Base-by-base conservation (phyloP, 139 green algal genomes). In the Chlamydomonas sp. region DNA sequence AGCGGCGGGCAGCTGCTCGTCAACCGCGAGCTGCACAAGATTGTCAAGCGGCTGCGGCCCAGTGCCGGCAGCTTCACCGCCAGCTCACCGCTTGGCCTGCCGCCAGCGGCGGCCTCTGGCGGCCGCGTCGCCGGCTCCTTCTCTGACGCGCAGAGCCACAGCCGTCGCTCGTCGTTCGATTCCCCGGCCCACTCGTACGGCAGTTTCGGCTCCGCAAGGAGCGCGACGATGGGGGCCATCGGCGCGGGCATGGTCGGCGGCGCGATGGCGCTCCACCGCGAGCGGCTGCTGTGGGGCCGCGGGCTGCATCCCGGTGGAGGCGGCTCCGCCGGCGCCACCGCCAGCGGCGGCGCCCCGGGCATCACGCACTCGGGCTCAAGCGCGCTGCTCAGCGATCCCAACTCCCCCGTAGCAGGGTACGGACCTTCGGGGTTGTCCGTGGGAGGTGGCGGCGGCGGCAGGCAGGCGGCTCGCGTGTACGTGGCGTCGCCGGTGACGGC, bases 111-210 rank as follows among this genome's bases (percentile, higher is more conserved):
- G 9, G 10, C 75, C 57, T 20, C 61, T 18, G 74, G 17, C 69
- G 6, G 20, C 71, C 7, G 20, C 20, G 71, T 5, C 71, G 81
- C n/a, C 81, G 82, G 71, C 17, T 86, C 81, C 6, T 86, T 86
- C 71, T 49, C 31, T 49, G 31, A 49, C 31, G 31, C 31, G 31
- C 31, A 49, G 31, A 72, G 18, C 1, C 79, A 75, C 69, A 80
- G 71, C 82, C 60, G 82, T 5, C 82, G 82, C 60, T 73, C 82
- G 71, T 86, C 82, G 60, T 80, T 86, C 18, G 82, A 86, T n/a
- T 86, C 80, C 15, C 80, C 77, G 0, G 10, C 20, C 61, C 82
- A n/a, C 71, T 86, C 71, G n/a, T 86, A 80, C 82, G 8, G 58
- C 49, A 80, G 71, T 71, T 80, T 86, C n/a, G 71, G 60, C 59